A percentile compares a stretch with the other conserved stretches of the same genome.
Conservation (phyloP, 164 flowering plant species). For the Paratinospora sagittata region DNA sequence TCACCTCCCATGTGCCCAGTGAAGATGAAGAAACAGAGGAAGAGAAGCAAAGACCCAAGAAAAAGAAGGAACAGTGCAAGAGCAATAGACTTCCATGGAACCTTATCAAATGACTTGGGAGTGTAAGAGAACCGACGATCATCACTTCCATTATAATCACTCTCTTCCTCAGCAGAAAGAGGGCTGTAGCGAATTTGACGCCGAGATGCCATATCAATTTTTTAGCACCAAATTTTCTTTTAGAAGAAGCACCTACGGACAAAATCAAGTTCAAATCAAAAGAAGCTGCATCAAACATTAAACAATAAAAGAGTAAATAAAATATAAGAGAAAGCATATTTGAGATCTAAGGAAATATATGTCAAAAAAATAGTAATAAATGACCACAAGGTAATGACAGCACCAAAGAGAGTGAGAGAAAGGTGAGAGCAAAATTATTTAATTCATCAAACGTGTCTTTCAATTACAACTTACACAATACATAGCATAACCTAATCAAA, state of each 20-base stretch:
- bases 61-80: constrained; percentile 72
- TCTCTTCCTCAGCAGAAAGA: constrained; percentile 44
- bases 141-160: constrained; percentile 18
- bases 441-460: no score
- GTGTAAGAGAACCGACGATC: constrained; percentile 79
- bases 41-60: constrained; percentile 63
- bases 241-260: not conserved
- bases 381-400: no score
- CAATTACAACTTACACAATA: no score
- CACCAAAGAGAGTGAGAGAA: no score
- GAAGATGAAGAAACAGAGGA: constrained; percentile 63
- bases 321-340: no score
- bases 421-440: no score
- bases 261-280: not conserved
- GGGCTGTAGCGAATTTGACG: constrained; percentile 47
- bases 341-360: no score
- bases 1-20: constrained; percentile 97
- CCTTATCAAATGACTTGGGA: constrained; percentile 53
- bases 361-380: no score
- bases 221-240: constrained; percentile 1
- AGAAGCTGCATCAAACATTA: no score
- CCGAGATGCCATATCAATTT: constrained; percentile 46
- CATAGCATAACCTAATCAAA: no score
- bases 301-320: no score
- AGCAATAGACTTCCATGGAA: constrained; percentile 84